Conservation (phyloP, 176 grass and related monocot genomes). For the Oryza coarctata region DNA sequence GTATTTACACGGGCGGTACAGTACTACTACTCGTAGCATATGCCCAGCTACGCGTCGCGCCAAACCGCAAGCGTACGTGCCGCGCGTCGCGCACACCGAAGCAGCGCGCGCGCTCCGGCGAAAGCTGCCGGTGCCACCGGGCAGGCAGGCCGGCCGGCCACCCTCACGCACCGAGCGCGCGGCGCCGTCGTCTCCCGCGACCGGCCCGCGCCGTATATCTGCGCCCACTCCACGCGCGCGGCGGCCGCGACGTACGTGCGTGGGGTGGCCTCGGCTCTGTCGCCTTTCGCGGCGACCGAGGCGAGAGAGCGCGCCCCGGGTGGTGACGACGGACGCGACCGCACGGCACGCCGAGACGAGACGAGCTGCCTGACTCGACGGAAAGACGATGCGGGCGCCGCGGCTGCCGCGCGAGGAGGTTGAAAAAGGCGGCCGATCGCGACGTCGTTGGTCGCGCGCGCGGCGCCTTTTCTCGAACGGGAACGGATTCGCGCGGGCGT, state of each 20-base stretch:
- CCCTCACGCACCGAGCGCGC: no score
- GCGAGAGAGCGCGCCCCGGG: neutral
- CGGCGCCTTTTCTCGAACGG: constrained; percentile 10
- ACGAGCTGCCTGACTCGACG: neutral
- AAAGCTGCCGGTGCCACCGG: neutral
- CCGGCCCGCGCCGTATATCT: neutral
- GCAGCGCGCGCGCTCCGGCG: neutral
- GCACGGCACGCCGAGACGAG: neutral
- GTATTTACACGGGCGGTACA: neutral
- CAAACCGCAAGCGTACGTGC: neutral
- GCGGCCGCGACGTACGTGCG: no score
- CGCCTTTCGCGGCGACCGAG: constrained; percentile 35
- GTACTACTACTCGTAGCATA: neutral
- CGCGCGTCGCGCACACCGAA: neutral
- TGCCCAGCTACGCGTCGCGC: neutral
- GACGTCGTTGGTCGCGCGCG: neutral
- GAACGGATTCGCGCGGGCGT: neutral
- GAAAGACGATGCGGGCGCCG: neutral
- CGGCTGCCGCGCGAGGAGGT: no score
- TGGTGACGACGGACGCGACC: neutral
- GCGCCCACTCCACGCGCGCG: no score
- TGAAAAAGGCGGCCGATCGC: constrained; percentile 1
- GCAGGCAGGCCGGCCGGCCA: neutral
- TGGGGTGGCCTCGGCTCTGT: neutral
- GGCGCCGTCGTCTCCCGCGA: no score